Base-by-base conservation (phyloP, 2,329 filamentous ascomycete species). In the Atkinsonella hypoxylon region DNA sequence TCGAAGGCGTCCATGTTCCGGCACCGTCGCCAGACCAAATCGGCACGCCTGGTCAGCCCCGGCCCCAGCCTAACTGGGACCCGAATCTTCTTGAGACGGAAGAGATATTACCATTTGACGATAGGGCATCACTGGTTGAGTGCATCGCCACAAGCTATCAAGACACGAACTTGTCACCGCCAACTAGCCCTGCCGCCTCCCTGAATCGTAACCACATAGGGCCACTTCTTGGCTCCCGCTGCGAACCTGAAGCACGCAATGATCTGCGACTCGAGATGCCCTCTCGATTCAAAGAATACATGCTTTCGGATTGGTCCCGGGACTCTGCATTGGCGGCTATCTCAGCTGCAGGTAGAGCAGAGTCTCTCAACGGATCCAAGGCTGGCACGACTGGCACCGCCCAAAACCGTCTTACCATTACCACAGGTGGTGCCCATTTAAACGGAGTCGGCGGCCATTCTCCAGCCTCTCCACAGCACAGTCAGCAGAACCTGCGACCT, bases 271-370 rank as follows among this genome's bases (percentile, higher is more conserved):
- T 69, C n/a, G 76, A 83, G 51, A 70, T 95, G 2, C 85, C 89
- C 0, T 64, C 71, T 15, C 74, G 72, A 30, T 79, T 89, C 57
- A 81, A 77, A 56, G 87, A 93, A 54, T 78, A 87, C 57, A 87
- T 96, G 78, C 70, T 89, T 51, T 73, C 78, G 18, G 79, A 87
- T 45, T 96, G 91, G 91, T 85, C 81, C 39, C 82, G 83, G 61
- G 89, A 95, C 20, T 69, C 73, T 13, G 86, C 85, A 32, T 70
- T 93, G 48, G 78, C 82, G 11, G 74, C 79, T 38, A 76, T 87
- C 46, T 81, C 85, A 53, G 80, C 86, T 50, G 78, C 75, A 47
- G 82, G 82, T 58, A 87, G 83, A 58, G 80, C 86, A 0, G 78
- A 79, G 12, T 95, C 89, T 4, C 70, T 94, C 50, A 86, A 74